Conservation (phyloP, 352 stramenopile genomes). For the Phytopythium sindhum region DNA sequence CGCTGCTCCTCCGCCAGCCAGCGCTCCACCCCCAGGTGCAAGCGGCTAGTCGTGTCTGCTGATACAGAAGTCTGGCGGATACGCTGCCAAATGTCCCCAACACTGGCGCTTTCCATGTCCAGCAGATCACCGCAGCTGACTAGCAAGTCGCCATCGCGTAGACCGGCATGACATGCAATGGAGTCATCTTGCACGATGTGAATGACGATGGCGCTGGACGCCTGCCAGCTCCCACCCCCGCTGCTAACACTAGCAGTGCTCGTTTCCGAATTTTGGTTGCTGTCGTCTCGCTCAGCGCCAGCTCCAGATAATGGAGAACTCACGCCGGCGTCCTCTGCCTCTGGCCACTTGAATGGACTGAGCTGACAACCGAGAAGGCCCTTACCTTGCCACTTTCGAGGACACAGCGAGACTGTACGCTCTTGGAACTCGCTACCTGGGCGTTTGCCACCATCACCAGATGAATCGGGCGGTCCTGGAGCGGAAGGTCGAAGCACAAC, state of each 20-base stretch:
- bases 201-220: conserved; percentile 28
- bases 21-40: conserved; percentile 39
- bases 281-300: neutral
- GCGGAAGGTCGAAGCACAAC: conserved; percentile 25
- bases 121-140: conserved; percentile 28
- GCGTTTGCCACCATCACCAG: no score
- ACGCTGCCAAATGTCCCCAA: neutral
- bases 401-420: conserved; percentile 16
- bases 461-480: neutral
- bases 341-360: conserved; percentile 53
- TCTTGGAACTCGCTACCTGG: conserved; percentile 12
- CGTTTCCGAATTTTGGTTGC: neutral
- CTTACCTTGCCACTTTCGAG: conserved; percentile 63
- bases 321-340: neutral
- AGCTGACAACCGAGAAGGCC: conserved; percentile 61
- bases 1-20: conserved; percentile 40
- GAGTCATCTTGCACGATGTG: conserved; percentile 31
- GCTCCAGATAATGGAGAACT: neutral
- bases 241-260: neutral
- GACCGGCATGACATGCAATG: conserved; percentile 24
- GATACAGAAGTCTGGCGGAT: conserved; percentile 9
- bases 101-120: neutral
- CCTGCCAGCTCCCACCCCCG: neutral
- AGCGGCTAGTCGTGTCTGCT: conserved; percentile 8
- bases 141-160: conserved; percentile 49